Evolutionary conservation across 352 stramenopile species (phyloP).

Genomic region (Blastocystis sp.): DNA sequence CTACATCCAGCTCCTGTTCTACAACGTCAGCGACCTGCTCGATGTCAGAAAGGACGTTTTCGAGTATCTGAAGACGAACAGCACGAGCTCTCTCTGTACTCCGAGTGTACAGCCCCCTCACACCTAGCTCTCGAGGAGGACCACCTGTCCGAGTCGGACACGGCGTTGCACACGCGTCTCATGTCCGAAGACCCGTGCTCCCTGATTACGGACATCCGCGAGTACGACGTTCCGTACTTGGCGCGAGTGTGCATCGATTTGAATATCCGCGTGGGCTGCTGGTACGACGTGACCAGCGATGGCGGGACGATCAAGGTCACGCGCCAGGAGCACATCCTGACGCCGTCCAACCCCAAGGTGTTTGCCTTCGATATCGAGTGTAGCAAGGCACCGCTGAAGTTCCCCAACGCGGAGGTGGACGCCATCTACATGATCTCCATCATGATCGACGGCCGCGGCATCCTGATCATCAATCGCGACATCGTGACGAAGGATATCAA

Average conservation of each 20-base stretch:
- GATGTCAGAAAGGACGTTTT: slow-evolving; percentile 73
- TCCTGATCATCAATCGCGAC: slow-evolving; percentile 91
- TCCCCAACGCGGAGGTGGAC: slow-evolving; percentile 91
- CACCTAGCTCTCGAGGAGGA: slow-evolving; percentile 23
- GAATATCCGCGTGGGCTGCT: slow-evolving; percentile 89
- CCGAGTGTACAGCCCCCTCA: background rate
- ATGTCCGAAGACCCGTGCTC: slow-evolving; percentile 21
- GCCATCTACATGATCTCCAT: slow-evolving; percentile 98
- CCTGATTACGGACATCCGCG: slow-evolving; percentile 84
- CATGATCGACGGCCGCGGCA: slow-evolving; percentile 91
- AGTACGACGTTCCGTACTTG: slow-evolving; percentile 97
- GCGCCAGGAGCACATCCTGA: slow-evolving; percentile 72
- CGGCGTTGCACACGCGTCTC: background rate
- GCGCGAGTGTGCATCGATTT: slow-evolving; percentile 92
- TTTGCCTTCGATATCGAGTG: slow-evolving; percentile 99
- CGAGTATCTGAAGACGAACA: slow-evolving; percentile 73
- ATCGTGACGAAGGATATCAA: slow-evolving; percentile 93
- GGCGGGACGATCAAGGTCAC: slow-evolving; percentile 67
- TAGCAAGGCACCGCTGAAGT: slow-evolving; percentile 96
- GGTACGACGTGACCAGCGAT: slow-evolving; percentile 88
- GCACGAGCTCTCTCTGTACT: background rate
- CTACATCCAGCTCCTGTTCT: slow-evolving; percentile 83
- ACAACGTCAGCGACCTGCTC: slow-evolving; percentile 76
- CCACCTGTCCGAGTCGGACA: background rate
- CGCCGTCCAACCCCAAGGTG: slow-evolving; percentile 83